Evolutionary conservation across 169 alveolate genomes (phyloP), one percentile per base, ranked within the genome.

Genomic region (Plasmodium yoelii): DNA sequence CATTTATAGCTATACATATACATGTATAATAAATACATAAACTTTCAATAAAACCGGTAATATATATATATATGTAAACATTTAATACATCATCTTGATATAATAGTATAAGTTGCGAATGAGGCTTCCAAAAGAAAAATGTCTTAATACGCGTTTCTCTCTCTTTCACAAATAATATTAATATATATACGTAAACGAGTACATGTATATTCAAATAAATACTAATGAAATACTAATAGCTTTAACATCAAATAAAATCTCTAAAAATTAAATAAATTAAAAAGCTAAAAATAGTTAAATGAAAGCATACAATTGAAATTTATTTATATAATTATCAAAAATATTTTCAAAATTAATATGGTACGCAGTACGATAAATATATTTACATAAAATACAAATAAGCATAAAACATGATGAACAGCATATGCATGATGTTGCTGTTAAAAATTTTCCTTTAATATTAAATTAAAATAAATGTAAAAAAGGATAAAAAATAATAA

Each of bases 261-360:
- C 67, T 19, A 18, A 24, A 18, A 60, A 7, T 60, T 60, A 18
- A 19, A 60, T 60, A 60, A 60, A 7, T 60, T 57, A 57, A 57
- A 57, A 15, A 57, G 19, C n/a, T 15, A 19, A 57, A 57, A 57
- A 57, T 6, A 15, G 19, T 57, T 57, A 60, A 60, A 15, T 13
- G 44, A 18, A 60, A 19, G 13, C 44, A 60, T 60, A 60, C 9
- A 60, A 51, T 51, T 12, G 7, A 51, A 6, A 15, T 34, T 18
- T 60, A 9, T 24, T 18, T 60, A 60, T 18, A 60, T 18, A 60
- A 60, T 60, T 60, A 24, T 18, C 69, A 60, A 60, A 60, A 18
- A 60, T 18, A 1, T 18, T 60, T 60, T 24, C 18, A 60, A 60
- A 60, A 19, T 15, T 5, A 18, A 60, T 1, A 18, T 60, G 18